Conservation (phyloP, 2,329 filamentous ascomycete species). For the Alternaria rosae region DNA sequence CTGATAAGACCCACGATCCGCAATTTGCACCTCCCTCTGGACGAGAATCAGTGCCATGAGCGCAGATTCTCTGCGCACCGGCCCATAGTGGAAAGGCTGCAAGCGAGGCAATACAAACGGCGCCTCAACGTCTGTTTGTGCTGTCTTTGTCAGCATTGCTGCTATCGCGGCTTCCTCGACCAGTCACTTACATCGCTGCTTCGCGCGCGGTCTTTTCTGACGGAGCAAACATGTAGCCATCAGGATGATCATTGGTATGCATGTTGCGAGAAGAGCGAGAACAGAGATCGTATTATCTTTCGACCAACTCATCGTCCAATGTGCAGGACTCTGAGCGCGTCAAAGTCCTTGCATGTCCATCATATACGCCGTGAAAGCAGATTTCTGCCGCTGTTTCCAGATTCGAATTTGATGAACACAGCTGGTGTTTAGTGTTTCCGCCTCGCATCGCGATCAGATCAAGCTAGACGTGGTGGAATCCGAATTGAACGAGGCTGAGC, state of each 20-base stretch:
- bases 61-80: not conserved
- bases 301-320: not conserved
- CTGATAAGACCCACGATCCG: not conserved
- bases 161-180: not conserved
- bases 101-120: accelerated
- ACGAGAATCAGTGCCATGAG: not conserved
- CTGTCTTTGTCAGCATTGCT: not conserved
- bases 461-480: not conserved
- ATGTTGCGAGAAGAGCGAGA: not conserved
- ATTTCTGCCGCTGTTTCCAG: not conserved
- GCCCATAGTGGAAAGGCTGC: accelerated
- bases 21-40: not conserved
- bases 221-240: not conserved
- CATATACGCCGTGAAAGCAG: not conserved
- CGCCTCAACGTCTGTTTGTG: not conserved
- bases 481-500: not conserved
- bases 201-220: not conserved
- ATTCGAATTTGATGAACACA: not conserved
- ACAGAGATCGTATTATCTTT: not conserved
- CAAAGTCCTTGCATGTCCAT: not conserved
- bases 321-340: not conserved
- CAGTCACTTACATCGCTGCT: not conserved
- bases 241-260: not conserved
- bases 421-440: not conserved
- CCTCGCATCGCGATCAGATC: no score